Evolutionary conservation across 148 eudicot genomes (phyloP), one percentile per base, ranked within the genome.

Genomic region (Cornus suecica): DNA sequence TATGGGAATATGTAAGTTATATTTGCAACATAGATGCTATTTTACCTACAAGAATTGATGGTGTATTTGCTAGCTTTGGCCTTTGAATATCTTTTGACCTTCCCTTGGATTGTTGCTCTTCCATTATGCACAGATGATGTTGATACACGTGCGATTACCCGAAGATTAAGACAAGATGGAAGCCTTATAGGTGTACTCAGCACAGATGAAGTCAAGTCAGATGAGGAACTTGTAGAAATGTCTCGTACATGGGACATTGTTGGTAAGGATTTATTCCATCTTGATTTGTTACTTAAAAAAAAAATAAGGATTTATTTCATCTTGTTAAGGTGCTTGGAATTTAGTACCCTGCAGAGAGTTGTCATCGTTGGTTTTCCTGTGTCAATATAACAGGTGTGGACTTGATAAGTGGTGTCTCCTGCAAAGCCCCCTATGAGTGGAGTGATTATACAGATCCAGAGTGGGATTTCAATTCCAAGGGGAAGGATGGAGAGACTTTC

Each of bases 161-260:
- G 94, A 77, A 87, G 97, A 85, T 79, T 95, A 78, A 85, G 99
- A 81, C 84, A 95, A 87, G 97, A 95, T 79, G 97, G 99, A n/a
- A 95, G 99, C 83, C 97, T 92, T 74, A 86, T 91, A 70, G 99
- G 99, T 84, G 97, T 92, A 22, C 82, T 95, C 81, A 95, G 97
- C 86, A 95, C 97, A n/a, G 99, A 94, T 82, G 69, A 84, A 29
- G 68, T 87, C 51, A 95, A 91, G 86, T 85, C 97, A 9, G 97
- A 95, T 71, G 89, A 86, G 20, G 88, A 92, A 65, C 97, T 95
- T 54, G 82, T 95, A 76, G 86, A 91, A 62, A 91, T 90, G 89
- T 92, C 99, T 70, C 94, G 88, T 72, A 83, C 87, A 65, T 95
- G 97, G 97, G 82, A 92, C 79, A 95, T 95, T 74, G 99, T 92